These are phyloP conservation scores for Neurospora sp. DNA, from an alignment of 495 filamentous ascomycete genomes.

Conservation along the genomic window DNA sequence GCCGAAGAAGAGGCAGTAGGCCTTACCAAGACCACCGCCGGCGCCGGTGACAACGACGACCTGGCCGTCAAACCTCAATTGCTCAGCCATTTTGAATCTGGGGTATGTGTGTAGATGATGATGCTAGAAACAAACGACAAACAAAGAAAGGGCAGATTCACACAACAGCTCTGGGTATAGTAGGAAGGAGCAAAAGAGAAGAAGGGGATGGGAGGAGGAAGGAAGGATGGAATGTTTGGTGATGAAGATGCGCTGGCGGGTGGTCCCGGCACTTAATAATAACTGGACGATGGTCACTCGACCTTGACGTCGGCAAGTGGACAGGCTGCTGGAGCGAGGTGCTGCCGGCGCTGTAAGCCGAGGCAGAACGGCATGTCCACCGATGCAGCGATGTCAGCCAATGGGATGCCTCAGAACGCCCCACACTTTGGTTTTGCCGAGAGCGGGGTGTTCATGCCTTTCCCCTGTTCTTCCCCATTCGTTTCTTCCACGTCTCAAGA, in stretches of 20 bases:
- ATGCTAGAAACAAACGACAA: neutral
- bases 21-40: conserved; percentile 87
- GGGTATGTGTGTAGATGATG: conserved; percentile 14
- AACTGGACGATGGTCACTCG: neutral
- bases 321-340: conserved; percentile 2
- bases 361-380: conserved; percentile 10
- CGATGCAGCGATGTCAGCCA: neutral
- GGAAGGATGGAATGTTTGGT: neutral
- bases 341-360: conserved; percentile 15
- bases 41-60: conserved; percentile 95
- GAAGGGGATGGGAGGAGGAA: neutral
- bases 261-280: conserved; percentile 1
- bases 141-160: neutral
- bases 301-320: conserved; percentile 12
- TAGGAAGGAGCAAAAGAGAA: conserved; percentile 3
- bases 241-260: conserved; percentile 2
- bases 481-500: neutral
- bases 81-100: conserved; percentile 52
- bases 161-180: neutral
- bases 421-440: conserved; percentile 13
- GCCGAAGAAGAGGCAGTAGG: conserved; percentile 86
- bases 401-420: neutral
- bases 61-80: conserved; percentile 88
- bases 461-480: conserved; percentile 1
- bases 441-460: conserved; percentile 8